These are phyloP conservation scores for Tricholoma bakamatsutake DNA, from an alignment of 768 basidiomycete genomes.

Conservation along the genomic window DNA sequence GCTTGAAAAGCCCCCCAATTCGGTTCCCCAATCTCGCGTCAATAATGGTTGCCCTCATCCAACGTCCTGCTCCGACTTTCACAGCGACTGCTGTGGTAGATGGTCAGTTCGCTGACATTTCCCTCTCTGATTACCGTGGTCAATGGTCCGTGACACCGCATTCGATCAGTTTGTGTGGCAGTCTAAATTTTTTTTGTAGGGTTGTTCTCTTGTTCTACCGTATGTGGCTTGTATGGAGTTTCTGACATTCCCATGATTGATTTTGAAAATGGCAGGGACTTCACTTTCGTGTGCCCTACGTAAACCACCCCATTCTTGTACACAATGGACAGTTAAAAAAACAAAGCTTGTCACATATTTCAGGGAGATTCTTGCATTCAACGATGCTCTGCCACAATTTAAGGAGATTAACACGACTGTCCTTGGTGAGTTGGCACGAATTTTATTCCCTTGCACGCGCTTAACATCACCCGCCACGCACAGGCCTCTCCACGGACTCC, in stretches of 20 bases:
- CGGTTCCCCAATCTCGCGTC: not conserved
- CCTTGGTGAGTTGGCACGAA: constrained; percentile 47
- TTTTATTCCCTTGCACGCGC: not conserved
- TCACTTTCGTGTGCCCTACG: constrained; percentile 92
- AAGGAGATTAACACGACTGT: constrained; percentile 67
- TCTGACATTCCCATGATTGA: not conserved
- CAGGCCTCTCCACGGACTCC: constrained; percentile 85
- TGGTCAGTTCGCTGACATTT: constrained; percentile 71
- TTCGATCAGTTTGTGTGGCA: not conserved
- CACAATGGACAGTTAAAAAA: not conserved
- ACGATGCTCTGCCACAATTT: constrained; percentile 78
- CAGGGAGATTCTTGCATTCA: constrained; percentile 89
- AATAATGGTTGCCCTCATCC: constrained; percentile 58
- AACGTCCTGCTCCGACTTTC: constrained; percentile 84
- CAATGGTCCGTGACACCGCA: constrained; percentile 59
- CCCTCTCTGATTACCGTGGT: constrained; percentile 67
- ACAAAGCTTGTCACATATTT: not conserved
- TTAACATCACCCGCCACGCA: constrained; percentile 3
- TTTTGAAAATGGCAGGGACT: constrained; percentile 48
- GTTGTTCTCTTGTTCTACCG: constrained; percentile 94
- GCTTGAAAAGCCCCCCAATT: constrained; percentile 6
- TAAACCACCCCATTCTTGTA: constrained; percentile 16
- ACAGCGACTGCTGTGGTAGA: constrained; percentile 68
- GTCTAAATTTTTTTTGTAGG: constrained; percentile 38
- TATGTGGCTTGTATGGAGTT: constrained; percentile 29